Conservation (phyloP, 1,139 yeast species). For the Eremothecium cymbalariae region DNA sequence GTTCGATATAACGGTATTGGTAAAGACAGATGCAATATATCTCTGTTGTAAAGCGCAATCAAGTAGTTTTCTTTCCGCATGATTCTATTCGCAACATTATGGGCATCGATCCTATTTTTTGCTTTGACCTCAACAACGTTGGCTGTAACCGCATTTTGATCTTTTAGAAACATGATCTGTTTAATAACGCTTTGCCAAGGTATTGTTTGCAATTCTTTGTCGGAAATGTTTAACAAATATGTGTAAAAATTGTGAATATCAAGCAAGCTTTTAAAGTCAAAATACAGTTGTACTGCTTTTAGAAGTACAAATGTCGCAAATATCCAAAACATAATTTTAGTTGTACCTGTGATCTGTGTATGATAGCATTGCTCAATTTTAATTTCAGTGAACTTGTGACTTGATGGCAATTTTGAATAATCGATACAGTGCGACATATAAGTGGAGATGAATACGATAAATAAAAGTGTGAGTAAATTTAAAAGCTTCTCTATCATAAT, state of each 20-base stretch:
- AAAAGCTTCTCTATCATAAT: conserved; percentile 57
- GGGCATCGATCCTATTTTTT: conserved; percentile 75
- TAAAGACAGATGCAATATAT: conserved; percentile 57
- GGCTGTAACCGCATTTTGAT: conserved; percentile 59
- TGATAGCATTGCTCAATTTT: conserved; percentile 55
- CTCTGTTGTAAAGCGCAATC: conserved; percentile 79
- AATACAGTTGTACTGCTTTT: conserved; percentile 53
- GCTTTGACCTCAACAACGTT: conserved; percentile 54
- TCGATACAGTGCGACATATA: conserved; percentile 81
- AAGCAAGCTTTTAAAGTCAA: conserved; percentile 32
- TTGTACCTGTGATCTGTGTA: conserved; percentile 37
- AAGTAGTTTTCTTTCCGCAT: conserved; percentile 93
- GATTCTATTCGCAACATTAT: conserved; percentile 87
- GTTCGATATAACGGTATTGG: conserved; percentile 37
- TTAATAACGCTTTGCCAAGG: conserved; percentile 89
- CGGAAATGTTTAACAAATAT: conserved; percentile 59
- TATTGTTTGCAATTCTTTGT: conserved; percentile 82
- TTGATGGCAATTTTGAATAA: conserved; percentile 40
- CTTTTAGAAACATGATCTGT: conserved; percentile 62
- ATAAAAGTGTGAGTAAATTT: conserved; percentile 65
- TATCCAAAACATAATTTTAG: conserved; percentile 55
- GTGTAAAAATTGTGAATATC: conserved; percentile 34
- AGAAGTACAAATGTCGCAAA: conserved; percentile 51
- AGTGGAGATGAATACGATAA: conserved; percentile 69
- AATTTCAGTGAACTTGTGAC: conserved; percentile 39